phyloP scores from a whole-genome alignment of 2,329 filamentous ascomycete species.

The Sporothrix dimorphospora region DNA sequence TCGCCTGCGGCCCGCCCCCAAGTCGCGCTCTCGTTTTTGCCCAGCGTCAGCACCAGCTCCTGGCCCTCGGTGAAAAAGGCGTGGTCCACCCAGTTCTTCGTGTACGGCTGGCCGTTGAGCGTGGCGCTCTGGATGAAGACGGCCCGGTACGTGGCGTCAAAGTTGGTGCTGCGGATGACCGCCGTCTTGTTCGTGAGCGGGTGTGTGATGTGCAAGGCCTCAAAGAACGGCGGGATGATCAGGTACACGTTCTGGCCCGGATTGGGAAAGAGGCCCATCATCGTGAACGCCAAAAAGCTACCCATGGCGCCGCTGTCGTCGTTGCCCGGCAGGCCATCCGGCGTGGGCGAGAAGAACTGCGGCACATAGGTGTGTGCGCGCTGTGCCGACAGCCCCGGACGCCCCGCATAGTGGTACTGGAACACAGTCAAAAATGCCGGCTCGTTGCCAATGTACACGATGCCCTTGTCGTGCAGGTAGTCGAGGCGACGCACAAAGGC shows the following conservation, averaged over 20 bases:
- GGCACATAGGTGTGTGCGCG: constrained; percentile 69
- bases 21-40: constrained; percentile 57
- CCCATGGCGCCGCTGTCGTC: constrained; percentile 74
- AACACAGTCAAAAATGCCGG: constrained; percentile 65
- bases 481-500: constrained; percentile 62
- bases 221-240: constrained; percentile 71
- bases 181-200: constrained; percentile 62
- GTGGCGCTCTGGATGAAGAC: constrained; percentile 69
- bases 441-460: constrained; percentile 69
- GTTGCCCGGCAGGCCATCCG: constrained; percentile 67
- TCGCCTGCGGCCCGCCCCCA: constrained; percentile 66
- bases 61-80: constrained; percentile 68
- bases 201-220: constrained; percentile 60
- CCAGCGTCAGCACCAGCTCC: constrained; percentile 64
- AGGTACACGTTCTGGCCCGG: constrained; percentile 71
- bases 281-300: constrained; percentile 64
- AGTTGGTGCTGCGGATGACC: constrained; percentile 62
- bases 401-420: constrained; percentile 70
- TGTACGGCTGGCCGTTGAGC: constrained; percentile 62
- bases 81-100: constrained; percentile 69
- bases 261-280: constrained; percentile 73
- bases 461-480: constrained; percentile 65
- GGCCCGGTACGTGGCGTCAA: constrained; percentile 58
- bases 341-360: constrained; percentile 61
- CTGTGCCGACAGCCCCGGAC: constrained; percentile 58